phyloP scores from a whole-genome alignment of 2,329 filamentous ascomycete species.

The Diaporthe helianthi region DNA sequence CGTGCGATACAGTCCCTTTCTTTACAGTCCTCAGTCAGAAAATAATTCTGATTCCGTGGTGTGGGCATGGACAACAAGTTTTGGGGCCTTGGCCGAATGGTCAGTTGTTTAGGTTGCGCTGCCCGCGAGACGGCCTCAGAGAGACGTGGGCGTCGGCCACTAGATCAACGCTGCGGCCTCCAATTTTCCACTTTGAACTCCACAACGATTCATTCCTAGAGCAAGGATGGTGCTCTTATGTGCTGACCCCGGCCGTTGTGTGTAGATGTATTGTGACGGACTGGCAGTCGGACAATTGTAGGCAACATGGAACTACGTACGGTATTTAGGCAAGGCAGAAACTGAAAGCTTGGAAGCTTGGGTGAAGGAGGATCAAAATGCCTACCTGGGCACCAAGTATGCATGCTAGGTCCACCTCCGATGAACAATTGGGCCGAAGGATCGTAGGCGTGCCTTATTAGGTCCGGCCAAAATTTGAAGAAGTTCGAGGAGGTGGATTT shows the following conservation, averaged over 20 bases:
- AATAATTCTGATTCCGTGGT: background rate
- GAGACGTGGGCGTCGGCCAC: background rate
- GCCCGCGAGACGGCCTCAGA: background rate
- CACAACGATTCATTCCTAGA: background rate
- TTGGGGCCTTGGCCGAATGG: background rate
- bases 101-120: conserved; percentile 1
- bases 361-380: background rate
- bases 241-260: too few species aligned
- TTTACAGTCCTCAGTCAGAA: background rate
- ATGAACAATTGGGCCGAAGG: background rate
- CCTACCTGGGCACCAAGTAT: too few species aligned
- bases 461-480: background rate
- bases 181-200: background rate
- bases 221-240: background rate
- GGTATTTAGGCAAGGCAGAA: conserved; percentile 1
- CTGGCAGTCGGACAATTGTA: background rate
- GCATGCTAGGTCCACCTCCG: background rate
- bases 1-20: too few species aligned
- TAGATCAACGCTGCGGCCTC: conserved; percentile 9
- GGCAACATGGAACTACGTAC: background rate
- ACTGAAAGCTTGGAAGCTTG: too few species aligned
- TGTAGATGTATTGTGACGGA: background rate
- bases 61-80: background rate
- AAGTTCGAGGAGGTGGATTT: background rate
- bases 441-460: background rate